Conservation (phyloP, 2,329 filamentous ascomycete genomes). For the Scedosporium aurantiacum region DNA sequence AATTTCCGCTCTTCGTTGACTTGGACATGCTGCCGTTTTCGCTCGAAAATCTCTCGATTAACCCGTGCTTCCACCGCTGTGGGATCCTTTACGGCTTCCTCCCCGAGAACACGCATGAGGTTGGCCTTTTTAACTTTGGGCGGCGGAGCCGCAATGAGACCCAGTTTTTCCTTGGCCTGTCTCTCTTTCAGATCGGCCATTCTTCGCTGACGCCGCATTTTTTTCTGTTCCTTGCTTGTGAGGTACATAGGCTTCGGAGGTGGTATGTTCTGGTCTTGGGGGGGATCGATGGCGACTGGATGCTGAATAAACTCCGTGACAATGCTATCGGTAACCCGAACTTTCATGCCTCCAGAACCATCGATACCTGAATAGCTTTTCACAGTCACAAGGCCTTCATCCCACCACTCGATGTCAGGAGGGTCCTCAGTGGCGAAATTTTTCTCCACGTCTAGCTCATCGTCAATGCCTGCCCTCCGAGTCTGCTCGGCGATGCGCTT, state of each 20-base stretch:
- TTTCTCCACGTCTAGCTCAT: constrained; percentile 80
- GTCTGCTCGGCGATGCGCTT: constrained; percentile 80
- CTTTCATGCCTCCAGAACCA: constrained; percentile 54
- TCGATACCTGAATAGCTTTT: constrained; percentile 63
- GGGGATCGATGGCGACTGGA: constrained; percentile 79
- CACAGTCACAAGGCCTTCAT: constrained; percentile 68
- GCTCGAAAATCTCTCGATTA: constrained; percentile 82
- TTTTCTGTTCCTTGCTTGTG: constrained; percentile 82
- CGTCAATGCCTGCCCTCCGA: constrained; percentile 84
- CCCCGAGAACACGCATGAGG: constrained; percentile 91
- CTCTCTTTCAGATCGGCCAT: constrained; percentile 92
- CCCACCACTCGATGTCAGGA: constrained; percentile 94
- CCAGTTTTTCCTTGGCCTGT: constrained; percentile 89
- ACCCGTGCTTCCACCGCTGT: constrained; percentile 94
- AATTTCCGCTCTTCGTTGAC: constrained; percentile 78
- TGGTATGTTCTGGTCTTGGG: constrained; percentile 74
- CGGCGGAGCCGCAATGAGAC: constrained; percentile 77
- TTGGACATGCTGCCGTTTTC: constrained; percentile 64
- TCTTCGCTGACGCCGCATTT: constrained; percentile 77
- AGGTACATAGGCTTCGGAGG: constrained; percentile 83
- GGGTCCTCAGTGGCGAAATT: constrained; percentile 76
- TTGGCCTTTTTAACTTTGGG: constrained; percentile 97
- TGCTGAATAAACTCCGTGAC: constrained; percentile 89
- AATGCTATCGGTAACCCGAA: constrained; percentile 70
- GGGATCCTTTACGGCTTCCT: constrained; percentile 79